Percentiles rank a stretch among this genome's conserved stretches.
These are phyloP conservation scores for Phyllosticta citrichinensis DNA, from an alignment of 2,329 filamentous ascomycete species.

Conservation along the genomic window DNA sequence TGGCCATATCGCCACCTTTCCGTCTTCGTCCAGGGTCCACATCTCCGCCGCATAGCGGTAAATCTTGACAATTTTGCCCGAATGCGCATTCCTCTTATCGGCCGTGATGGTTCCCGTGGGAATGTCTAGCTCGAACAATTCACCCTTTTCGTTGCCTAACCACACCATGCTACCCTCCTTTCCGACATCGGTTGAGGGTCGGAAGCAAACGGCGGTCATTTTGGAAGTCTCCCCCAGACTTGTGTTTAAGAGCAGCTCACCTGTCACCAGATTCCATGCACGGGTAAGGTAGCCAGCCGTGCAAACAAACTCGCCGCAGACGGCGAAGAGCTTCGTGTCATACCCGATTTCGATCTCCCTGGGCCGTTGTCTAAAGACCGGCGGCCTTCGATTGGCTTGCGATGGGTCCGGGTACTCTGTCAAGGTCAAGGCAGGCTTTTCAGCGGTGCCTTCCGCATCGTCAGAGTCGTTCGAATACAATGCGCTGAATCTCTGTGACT, in stretches of 20 bases:
- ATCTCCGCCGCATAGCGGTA: constrained; percentile 79
- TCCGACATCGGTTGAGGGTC: constrained; percentile 65
- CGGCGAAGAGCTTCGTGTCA: constrained; percentile 75
- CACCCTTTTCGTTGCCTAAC: constrained; percentile 82
- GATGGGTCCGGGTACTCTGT: constrained; percentile 75
- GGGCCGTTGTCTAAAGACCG: constrained; percentile 60
- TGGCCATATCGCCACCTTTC: constrained; percentile 78
- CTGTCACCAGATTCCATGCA: constrained; percentile 77
- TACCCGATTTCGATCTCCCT: constrained; percentile 74
- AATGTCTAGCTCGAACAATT: constrained; percentile 83
- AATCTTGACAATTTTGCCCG: constrained; percentile 69
- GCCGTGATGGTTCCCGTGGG: constrained; percentile 58
- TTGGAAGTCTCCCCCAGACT: constrained; percentile 63
- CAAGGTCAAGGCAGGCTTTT: constrained; percentile 42
- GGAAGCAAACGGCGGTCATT: constrained; percentile 73
- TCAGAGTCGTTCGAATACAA: constrained; percentile 36
- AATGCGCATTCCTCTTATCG: constrained; percentile 62
- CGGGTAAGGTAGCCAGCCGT: constrained; percentile 79
- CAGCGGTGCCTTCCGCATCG: constrained; percentile 34
- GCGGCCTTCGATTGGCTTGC: constrained; percentile 73
- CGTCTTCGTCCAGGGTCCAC: constrained; percentile 88
- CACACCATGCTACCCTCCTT: constrained; percentile 76
- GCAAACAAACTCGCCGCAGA: constrained; percentile 79
- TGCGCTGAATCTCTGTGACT: constrained; percentile 1
- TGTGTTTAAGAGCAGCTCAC: constrained; percentile 67